Percentiles rank a stretch among this genome's conserved stretches.
Evolutionary conservation across 2,329 filamentous ascomycete species (phyloP).

Genomic region (Colletotrichum sp.): DNA sequence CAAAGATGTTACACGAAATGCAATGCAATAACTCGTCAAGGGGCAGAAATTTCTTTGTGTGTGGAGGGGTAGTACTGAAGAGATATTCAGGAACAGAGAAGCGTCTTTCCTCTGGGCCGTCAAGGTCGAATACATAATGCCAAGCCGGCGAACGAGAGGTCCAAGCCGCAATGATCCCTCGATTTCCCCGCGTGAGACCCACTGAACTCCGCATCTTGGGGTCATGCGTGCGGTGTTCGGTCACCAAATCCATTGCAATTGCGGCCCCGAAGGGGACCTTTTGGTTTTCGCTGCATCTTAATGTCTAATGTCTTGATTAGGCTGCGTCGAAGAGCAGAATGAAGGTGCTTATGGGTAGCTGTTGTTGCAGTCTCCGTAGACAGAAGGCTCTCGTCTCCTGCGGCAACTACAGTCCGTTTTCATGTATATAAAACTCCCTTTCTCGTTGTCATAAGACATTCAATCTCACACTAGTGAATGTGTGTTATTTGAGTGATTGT

Average conservation of each 20-base stretch:
- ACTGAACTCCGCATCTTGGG: constrained; percentile 2
- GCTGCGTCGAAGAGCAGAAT: too few species aligned
- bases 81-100: neutral
- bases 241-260: neutral
- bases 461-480: too few species aligned
- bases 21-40: neutral
- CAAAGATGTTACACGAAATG: neutral
- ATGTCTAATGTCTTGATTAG: too few species aligned
- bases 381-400: too few species aligned
- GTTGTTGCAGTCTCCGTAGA: too few species aligned
- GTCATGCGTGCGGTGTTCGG: neutral
- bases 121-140: neutral
- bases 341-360: too few species aligned
- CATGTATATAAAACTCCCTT: too few species aligned
- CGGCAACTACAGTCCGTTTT: too few species aligned
- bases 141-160: neutral
- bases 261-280: too few species aligned
- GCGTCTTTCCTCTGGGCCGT: neutral
- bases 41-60: neutral
- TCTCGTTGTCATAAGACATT: too few species aligned
- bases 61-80: neutral
- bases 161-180: neutral
- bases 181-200: neutral
- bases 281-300: too few species aligned
- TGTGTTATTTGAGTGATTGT: too few species aligned